These are phyloP conservation scores for Blastobotrys robertii DNA, from an alignment of 805 yeast genomes.

Conservation along the genomic window DNA sequence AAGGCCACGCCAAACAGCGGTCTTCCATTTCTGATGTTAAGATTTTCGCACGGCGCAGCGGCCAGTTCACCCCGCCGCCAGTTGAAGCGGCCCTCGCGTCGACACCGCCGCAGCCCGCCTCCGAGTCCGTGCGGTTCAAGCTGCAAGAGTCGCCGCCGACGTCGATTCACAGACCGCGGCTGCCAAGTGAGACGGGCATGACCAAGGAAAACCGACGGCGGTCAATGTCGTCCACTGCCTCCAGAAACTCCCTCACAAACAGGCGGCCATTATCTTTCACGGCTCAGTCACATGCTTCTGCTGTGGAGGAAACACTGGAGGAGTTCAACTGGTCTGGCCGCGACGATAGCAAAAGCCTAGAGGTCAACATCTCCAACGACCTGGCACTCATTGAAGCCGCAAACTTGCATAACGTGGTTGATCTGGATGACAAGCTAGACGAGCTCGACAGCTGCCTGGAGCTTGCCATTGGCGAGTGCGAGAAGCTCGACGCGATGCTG, in stretches of 20 bases:
- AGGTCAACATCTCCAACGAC: conserved; percentile 48
- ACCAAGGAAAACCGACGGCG: no score
- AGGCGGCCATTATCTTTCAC: conserved; percentile 9
- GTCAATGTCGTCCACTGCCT: no score
- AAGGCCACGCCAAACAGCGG: conserved; percentile 5
- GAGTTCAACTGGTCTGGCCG: conserved; percentile 67
- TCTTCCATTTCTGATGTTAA: conserved; percentile 9
- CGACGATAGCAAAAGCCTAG: conserved; percentile 52
- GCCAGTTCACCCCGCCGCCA: no score
- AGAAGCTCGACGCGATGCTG: conserved; percentile 43
- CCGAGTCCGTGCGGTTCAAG: no score
- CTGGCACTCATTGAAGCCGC: conserved; percentile 52
- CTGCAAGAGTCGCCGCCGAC: background rate
- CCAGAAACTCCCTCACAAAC: background rate
- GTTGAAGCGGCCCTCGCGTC: no score
- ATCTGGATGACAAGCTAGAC: conserved; percentile 37
- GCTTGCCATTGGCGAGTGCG: conserved; percentile 43
- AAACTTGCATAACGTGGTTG: conserved; percentile 47
- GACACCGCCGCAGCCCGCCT: no score
- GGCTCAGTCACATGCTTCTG: conserved; percentile 17
- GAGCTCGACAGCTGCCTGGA: conserved; percentile 35
- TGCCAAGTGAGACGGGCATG: background rate
- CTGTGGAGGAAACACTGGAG: conserved; percentile 57
- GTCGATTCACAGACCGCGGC: background rate
- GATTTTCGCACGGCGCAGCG: conserved; percentile 5